Evolutionary conservation across 208 protist species (phyloP), one percentile per base, ranked within the genome.

Genomic region (Crithidia acanthocephali): DNA sequence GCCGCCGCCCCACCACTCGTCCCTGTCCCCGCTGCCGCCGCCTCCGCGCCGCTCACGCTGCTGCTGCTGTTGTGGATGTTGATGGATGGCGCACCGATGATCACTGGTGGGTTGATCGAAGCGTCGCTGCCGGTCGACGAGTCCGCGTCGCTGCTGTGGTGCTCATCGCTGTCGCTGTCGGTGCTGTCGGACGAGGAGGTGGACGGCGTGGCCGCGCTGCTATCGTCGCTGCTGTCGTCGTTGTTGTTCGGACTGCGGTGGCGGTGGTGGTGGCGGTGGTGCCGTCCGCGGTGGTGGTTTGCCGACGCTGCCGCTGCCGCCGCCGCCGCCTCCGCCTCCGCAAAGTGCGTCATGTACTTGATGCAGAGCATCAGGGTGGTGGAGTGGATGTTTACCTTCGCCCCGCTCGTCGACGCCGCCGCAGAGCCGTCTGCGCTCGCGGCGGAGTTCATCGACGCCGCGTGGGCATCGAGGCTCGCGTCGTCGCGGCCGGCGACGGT

Each of bases 321-420:
- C 18, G 65, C 50, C 40, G 56, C 52, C 16, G 52, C 64, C 32
- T 72, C 55, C 18, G 45, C 65, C 59, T 72, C 70, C 0, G 77
- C 76, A 30, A 86, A 86, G 48, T 86, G 81, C 10, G 67, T 53
- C 60, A 86, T 74, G 70, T 83, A 86, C 32, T 48, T 47, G 37
- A 86, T 78, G 67, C 81, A 86, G 28, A 86, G 62, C 40, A 48
- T 44, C 37, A 86, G 42, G 8, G 56, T 63, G 25, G 22, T 52
- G 44, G 65, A 65, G 35, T 44, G 37, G 57, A 76, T 74, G 32
- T 13, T 59, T n/a, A 71, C 7, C 57, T 50, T 22, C 25, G 25
- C 3, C 58, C 37, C n/a, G n/a, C n/a, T n/a, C n/a, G n/a, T n/a
- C n/a, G n/a, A n/a, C n/a, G n/a, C n/a, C n/a, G n/a, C 48, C 27